phyloP scores from a whole-genome alignment of 2,329 filamentous ascomycete genomes.

The Botrytis pseudocinerea region DNA sequence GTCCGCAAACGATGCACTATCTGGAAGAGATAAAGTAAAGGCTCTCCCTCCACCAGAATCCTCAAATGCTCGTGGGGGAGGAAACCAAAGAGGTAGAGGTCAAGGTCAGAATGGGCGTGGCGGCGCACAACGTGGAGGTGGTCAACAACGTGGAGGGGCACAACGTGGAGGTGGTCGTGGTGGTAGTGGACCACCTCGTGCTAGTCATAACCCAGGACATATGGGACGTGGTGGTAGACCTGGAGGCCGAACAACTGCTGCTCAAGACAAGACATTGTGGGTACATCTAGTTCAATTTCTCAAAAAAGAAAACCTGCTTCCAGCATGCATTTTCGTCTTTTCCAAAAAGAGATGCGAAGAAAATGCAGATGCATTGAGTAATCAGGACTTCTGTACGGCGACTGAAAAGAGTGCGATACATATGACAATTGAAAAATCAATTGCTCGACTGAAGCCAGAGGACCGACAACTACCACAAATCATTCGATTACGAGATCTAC shows the following conservation, averaged over 20 bases:
- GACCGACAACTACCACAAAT: slow-evolving; percentile 92
- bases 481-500: slow-evolving; percentile 77
- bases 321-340: slow-evolving; percentile 96
- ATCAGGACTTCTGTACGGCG: slow-evolving; percentile 91
- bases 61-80: slow-evolving; percentile 48
- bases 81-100: slow-evolving; percentile 54
- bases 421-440: slow-evolving; percentile 94
- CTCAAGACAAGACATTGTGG: slow-evolving; percentile 96
- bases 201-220: slow-evolving; percentile 66
- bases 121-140: slow-evolving; percentile 50
- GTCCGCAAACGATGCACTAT: slow-evolving; percentile 79
- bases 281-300: slow-evolving; percentile 92
- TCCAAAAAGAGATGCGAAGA: slow-evolving; percentile 98
- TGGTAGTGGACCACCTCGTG: slow-evolving; percentile 49
- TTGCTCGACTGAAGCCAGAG: slow-evolving; percentile 86
- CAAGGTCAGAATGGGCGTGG: slow-evolving; percentile 51
- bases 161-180: slow-evolving; percentile 56
- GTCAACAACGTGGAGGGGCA: slow-evolving; percentile 47
- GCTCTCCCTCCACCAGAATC: slow-evolving; percentile 44
- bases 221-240: slow-evolving; percentile 86
- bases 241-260: slow-evolving; percentile 82
- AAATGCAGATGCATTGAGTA: slow-evolving; percentile 91
- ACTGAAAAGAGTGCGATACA: slow-evolving; percentile 95
- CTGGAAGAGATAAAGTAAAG: slow-evolving; percentile 77
- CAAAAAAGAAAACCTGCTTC: slow-evolving; percentile 81